Evolutionary conservation across 2,329 filamentous ascomycete genomes (phyloP).

Genomic region (Pseudogymnoascus sp.): DNA sequence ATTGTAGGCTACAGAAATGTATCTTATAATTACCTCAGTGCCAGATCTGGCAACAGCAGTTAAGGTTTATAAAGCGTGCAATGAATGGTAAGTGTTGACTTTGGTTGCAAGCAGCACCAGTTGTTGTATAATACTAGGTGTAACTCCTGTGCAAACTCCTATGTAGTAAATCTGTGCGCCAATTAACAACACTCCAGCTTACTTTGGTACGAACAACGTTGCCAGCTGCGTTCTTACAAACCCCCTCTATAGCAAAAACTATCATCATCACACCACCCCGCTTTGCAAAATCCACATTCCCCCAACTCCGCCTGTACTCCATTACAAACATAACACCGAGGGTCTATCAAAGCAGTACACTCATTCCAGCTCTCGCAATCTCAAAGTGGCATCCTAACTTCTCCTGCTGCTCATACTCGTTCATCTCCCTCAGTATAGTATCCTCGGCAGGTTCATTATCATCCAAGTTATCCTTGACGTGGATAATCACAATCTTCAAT

Average conservation of each 20-base stretch:
- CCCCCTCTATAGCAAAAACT: not conserved
- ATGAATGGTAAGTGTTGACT: not conserved
- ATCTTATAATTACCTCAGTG: too few relatives aligned
- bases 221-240: not conserved
- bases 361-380: slow-evolving; percentile 57
- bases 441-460: slow-evolving; percentile 60
- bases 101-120: not conserved
- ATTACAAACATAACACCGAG: not conserved
- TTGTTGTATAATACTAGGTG: not conserved
- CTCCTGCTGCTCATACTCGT: slow-evolving; percentile 45
- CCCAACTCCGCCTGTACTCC: not conserved
- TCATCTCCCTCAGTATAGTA: slow-evolving; percentile 61
- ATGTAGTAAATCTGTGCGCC: not conserved
- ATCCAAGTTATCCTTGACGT: slow-evolving; percentile 77
- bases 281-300: not conserved
- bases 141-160: not conserved
- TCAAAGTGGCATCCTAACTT: slow-evolving; percentile 72
- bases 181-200: not conserved
- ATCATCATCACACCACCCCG: not conserved
- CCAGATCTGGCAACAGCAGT: not conserved
- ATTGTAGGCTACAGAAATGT: not conserved
- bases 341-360: slow-evolving; percentile 22
- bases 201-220: not conserved
- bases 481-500: slow-evolving; percentile 77
- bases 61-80: not conserved